phyloP scores from a whole-genome alignment of 768 basidiomycete species.

The Xerocomellus amylosporus region DNA sequence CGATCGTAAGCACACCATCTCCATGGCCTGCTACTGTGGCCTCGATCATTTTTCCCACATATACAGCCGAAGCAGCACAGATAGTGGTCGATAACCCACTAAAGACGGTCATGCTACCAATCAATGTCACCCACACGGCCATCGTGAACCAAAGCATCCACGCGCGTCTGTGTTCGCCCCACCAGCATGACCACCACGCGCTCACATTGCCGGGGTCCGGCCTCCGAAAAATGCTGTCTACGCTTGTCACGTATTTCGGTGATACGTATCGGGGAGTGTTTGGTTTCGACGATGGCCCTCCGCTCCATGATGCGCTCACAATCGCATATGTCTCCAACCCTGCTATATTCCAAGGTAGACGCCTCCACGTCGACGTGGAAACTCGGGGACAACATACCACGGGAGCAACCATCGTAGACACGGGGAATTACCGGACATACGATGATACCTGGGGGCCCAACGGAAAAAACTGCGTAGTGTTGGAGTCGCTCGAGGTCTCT shows the following conservation, averaged over 20 bases:
- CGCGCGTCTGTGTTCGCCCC: constrained; percentile 48
- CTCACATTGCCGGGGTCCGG: constrained; percentile 34
- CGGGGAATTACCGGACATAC: constrained; percentile 59
- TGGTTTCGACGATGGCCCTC: constrained; percentile 82
- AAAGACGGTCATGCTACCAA: constrained; percentile 72
- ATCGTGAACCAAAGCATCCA: constrained; percentile 64
- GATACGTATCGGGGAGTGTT: constrained; percentile 70
- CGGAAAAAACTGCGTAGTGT: constrained; percentile 76
- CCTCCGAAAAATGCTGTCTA: constrained; percentile 72
- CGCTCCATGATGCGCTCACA: constrained; percentile 83
- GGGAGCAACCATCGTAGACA: constrained; percentile 80
- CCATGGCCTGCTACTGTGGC: background rate
- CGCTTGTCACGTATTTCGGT: constrained; percentile 72
- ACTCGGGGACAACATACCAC: constrained; percentile 58
- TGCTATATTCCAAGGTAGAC: constrained; percentile 54
- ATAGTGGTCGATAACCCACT: constrained; percentile 74
- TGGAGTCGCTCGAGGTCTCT: constrained; percentile 61
- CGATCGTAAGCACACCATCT: constrained; percentile 58
- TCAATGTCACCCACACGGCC: constrained; percentile 87
- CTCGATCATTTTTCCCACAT: background rate
- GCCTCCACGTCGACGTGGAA: constrained; percentile 86
- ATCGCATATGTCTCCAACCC: constrained; percentile 74
- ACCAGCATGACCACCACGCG: constrained; percentile 24
- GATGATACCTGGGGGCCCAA: constrained; percentile 68
- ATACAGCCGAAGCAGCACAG: constrained; percentile 73